Conservation (phyloP, 148 eudicot genomes). For the Camellia lanceoleosa region DNA sequence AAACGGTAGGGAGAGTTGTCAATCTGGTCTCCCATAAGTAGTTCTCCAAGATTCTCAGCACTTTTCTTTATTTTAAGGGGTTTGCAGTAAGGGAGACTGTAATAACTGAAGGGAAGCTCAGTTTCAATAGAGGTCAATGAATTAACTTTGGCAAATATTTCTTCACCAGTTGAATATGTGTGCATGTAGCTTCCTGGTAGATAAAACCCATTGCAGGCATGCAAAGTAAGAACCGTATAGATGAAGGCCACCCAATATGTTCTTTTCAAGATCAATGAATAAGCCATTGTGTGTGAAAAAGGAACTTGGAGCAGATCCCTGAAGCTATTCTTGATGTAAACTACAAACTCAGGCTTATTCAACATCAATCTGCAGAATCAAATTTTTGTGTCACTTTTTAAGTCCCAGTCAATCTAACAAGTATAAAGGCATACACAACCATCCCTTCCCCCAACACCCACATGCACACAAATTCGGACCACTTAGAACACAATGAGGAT, state of each 20-base stretch:
- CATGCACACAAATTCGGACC: background rate
- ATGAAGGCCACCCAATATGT: constrained; percentile 29
- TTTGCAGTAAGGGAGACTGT: constrained; percentile 68
- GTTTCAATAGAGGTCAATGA: constrained; percentile 72
- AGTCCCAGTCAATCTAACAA: background rate
- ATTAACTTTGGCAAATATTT: constrained; percentile 64
- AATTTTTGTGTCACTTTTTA: background rate
- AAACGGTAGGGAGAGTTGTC: constrained; percentile 70
- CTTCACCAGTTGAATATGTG: constrained; percentile 44
- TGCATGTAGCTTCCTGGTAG: constrained; percentile 69
- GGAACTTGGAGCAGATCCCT: constrained; percentile 12
- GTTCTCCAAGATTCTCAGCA: constrained; percentile 81
- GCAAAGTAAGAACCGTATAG: constrained; percentile 27
- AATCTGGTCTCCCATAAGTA: constrained; percentile 78
- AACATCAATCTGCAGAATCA: constrained; percentile 21
- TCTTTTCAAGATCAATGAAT: constrained; percentile 31
- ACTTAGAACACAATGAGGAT: no score
- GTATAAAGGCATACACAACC: background rate
- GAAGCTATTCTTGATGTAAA: constrained; percentile 4
- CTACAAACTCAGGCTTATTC: constrained; percentile 11
- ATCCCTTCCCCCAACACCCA: background rate
- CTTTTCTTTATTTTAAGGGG: constrained; percentile 56
- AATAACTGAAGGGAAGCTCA: constrained; percentile 75
- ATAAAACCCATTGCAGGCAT: constrained; percentile 56
- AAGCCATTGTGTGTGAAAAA: constrained; percentile 27